A percentile compares a stretch with the other conserved stretches of the same genome.
Conservation (phyloP, 805 yeast genomes). For the Komagataella populi region DNA sequence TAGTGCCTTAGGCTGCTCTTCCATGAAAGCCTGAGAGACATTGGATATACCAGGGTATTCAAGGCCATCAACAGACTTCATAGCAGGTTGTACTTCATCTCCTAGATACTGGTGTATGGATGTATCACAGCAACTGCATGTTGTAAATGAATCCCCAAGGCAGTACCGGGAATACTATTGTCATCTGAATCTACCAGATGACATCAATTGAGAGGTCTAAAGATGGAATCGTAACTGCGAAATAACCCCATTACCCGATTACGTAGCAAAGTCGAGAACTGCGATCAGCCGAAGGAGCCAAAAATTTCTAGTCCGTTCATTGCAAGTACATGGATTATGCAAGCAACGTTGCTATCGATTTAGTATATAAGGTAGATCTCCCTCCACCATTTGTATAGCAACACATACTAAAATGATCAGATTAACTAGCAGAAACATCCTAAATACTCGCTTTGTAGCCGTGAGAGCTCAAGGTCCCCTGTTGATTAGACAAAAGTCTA, state of each 20-base stretch:
- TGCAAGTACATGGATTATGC: background rate
- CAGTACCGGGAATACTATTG: background rate
- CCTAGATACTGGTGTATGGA: background rate
- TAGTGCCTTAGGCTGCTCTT: background rate
- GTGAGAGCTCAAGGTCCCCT: background rate
- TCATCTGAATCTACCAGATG: background rate
- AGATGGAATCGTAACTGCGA: background rate
- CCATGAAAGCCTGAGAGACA: background rate
- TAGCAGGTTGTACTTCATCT: background rate
- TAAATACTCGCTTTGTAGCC: background rate
- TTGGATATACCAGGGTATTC: background rate
- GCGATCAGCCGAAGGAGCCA: background rate
- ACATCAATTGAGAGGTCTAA: background rate
- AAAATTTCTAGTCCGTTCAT: background rate
- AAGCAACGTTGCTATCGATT: background rate
- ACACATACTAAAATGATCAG: background rate
- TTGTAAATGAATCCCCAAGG: background rate
- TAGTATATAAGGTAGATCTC: background rate
- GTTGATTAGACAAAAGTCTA: background rate
- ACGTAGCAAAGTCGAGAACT: background rate
- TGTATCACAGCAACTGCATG: background rate
- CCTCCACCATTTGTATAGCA: background rate
- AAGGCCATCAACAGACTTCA: background rate
- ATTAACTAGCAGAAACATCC: background rate
- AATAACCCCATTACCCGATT: background rate